Percentiles rank a stretch among this genome's conserved stretches.
Conservation (phyloP, 331 rosid genomes). For the Malus hybrid region DNA sequence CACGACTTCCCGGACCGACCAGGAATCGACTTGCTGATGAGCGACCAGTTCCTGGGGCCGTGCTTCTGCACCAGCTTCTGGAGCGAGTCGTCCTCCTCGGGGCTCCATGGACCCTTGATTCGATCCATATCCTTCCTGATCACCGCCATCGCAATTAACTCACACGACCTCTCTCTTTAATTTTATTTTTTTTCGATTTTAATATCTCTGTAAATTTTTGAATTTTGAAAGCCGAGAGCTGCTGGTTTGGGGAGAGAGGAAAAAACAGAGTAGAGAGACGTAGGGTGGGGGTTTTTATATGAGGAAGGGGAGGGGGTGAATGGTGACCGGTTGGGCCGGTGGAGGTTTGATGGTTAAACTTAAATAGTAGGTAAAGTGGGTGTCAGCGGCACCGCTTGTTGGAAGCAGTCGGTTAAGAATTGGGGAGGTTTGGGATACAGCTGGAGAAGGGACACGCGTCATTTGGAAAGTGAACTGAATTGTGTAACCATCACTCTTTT, state of each 20-base stretch:
- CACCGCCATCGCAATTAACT: conserved; percentile 2
- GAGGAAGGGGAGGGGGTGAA: neutral
- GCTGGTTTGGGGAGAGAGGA: neutral
- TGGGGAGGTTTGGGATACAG: conserved; percentile 61
- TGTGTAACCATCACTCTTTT: conserved; percentile 27
- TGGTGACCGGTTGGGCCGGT: conserved; percentile 64
- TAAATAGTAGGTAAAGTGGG: neutral
- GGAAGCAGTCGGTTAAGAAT: conserved; percentile 33
- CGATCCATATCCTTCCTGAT: conserved; percentile 61
- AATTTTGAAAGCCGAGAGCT: neutral
- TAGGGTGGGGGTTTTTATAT: conserved; percentile 16
- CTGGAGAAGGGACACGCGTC: conserved; percentile 89
- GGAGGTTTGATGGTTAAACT: neutral
- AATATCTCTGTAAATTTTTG: neutral
- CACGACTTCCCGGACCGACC: conserved; percentile 93
- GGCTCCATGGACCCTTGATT: conserved; percentile 98
- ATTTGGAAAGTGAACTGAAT: conserved; percentile 5
- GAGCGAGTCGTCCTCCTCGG: conserved; percentile 73
- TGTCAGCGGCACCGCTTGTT: conserved; percentile 37
- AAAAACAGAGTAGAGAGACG: neutral
- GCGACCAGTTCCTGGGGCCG: conserved; percentile 83
- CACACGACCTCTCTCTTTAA: neutral
- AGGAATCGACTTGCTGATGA: conserved; percentile 73
- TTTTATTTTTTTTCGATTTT: neutral
- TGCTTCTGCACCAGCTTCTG: conserved; percentile 62